Conservation (phyloP, 2,329 filamentous ascomycete genomes). For the Coniochaeta pulveracea region DNA sequence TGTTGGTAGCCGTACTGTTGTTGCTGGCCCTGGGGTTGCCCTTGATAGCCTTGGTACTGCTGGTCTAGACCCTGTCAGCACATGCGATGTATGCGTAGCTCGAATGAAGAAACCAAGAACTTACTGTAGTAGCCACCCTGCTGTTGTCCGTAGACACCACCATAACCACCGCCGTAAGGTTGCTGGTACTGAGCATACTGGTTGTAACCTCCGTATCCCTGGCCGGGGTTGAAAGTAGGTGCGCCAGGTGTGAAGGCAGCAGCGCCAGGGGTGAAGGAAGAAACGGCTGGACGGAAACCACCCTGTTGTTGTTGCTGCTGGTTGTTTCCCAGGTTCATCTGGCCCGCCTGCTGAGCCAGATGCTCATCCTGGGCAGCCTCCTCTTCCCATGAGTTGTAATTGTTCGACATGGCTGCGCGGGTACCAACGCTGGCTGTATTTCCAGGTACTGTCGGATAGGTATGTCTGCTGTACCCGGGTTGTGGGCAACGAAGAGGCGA, state of each 20-base stretch:
- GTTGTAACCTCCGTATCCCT: constrained; percentile 43
- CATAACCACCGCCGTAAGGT: constrained; percentile 24
- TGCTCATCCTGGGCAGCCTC: constrained; percentile 68
- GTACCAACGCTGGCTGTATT: too few relatives aligned
- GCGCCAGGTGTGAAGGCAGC: constrained; percentile 63
- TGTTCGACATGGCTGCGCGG: constrained; percentile 65
- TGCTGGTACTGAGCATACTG: constrained; percentile 13
- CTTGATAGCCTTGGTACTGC: constrained; percentile 39
- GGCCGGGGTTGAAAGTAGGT: constrained; percentile 59
- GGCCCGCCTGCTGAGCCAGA: constrained; percentile 65
- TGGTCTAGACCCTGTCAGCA: constrained; percentile 15
- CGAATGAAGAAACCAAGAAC: background rate
- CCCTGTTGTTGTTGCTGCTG: constrained; percentile 29
- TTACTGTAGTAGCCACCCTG: constrained; percentile 20
- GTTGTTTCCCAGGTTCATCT: constrained; percentile 59
- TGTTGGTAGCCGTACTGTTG: constrained; percentile 26
- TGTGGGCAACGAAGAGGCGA: too few relatives aligned
- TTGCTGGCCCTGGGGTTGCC: constrained; percentile 29
- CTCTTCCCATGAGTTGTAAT: constrained; percentile 94
- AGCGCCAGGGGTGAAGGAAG: constrained; percentile 64
- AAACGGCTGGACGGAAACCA: constrained; percentile 54
- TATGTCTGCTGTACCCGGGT: too few relatives aligned
- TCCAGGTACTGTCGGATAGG: too few relatives aligned
- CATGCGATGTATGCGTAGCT: constrained; percentile 11
- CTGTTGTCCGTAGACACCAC: constrained; percentile 23